A percentile compares a stretch with the other conserved stretches of the same genome.
Evolutionary conservation across 495 filamentous ascomycete species (phyloP).

Genomic region (Mycothermus thermophilus): DNA sequence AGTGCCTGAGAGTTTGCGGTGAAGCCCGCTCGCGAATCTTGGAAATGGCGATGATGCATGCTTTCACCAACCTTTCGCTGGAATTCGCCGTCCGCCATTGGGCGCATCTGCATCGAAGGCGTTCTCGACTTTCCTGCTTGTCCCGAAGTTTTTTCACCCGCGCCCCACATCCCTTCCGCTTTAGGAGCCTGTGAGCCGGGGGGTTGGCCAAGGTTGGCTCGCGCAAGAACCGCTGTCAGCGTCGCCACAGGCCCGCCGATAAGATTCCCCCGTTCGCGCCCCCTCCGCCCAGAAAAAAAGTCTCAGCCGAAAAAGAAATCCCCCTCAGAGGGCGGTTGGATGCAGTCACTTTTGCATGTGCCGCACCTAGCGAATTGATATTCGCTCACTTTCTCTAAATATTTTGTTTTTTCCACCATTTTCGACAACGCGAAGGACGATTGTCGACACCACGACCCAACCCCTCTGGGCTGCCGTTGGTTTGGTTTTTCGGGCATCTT

Average conservation of each 20-base stretch:
- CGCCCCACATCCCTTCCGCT: not conserved
- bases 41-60: constrained; percentile 1
- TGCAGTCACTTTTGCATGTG: constrained; percentile 6
- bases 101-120: too few species aligned
- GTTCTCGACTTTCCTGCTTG: not conserved
- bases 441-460: too few species aligned
- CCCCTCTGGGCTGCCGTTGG: too few species aligned
- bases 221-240: too few species aligned
- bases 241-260: too few species aligned
- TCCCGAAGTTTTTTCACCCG: constrained; percentile 8
- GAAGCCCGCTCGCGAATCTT: too few species aligned
- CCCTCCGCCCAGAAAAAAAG: constrained; percentile 3
- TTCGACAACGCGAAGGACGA: constrained; percentile 17
- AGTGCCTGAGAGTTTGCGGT: too few species aligned
- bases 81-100: not conserved
- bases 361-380: constrained; percentile 3
- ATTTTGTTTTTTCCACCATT: not conserved
- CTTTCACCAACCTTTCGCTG: not conserved
- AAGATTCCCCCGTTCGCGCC: constrained; percentile 9
- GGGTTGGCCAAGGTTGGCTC: too few species aligned
- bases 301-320: constrained; percentile 4
- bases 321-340: constrained; percentile 1
- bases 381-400: not conserved
- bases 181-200: not conserved
- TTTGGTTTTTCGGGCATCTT: not conserved